Conservation (phyloP, 225 moss, liverwort and hornwort species). For the Bryum argenteum region DNA sequence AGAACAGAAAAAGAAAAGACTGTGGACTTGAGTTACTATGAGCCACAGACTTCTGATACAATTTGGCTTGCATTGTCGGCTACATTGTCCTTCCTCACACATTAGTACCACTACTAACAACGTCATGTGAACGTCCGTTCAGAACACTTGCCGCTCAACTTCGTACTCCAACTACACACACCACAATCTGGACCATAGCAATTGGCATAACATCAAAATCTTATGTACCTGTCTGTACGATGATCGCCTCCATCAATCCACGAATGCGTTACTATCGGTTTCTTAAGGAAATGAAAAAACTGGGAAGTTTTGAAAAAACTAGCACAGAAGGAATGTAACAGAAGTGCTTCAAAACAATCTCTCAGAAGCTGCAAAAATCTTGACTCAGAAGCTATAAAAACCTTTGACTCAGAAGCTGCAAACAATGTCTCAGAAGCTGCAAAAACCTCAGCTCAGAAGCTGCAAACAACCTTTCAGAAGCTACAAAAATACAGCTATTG, state of each 20-base stretch:
- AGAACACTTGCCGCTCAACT: background rate
- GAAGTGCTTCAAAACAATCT: slow-evolving; percentile 18
- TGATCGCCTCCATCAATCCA: slow-evolving; percentile 12
- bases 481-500: slow-evolving; percentile 28
- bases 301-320: background rate
- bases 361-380: too few relatives aligned
- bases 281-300: background rate
- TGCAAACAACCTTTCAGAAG: too few relatives aligned
- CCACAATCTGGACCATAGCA: slow-evolving; percentile 5
- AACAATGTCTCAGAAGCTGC: slow-evolving; percentile 1
- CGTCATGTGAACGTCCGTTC: slow-evolving; percentile 7
- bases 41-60: slow-evolving; percentile 20
- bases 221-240: slow-evolving; percentile 11
- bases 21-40: background rate
- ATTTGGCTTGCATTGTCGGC: slow-evolving; percentile 11
- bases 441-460: slow-evolving; percentile 31
- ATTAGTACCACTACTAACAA: slow-evolving; percentile 16
- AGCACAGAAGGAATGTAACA: slow-evolving; percentile 10
- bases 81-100: slow-evolving; percentile 1
- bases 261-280: background rate
- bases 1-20: slow-evolving; percentile 13
- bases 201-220: slow-evolving; percentile 19
- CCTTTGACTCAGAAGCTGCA: slow-evolving; percentile 21
- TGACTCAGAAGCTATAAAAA: too few relatives aligned
- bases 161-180: slow-evolving; percentile 10